Evolutionary conservation across 2,329 filamentous ascomycete species (phyloP).

Genomic region (Ophiocordyceps camponoti-saundersi): DNA sequence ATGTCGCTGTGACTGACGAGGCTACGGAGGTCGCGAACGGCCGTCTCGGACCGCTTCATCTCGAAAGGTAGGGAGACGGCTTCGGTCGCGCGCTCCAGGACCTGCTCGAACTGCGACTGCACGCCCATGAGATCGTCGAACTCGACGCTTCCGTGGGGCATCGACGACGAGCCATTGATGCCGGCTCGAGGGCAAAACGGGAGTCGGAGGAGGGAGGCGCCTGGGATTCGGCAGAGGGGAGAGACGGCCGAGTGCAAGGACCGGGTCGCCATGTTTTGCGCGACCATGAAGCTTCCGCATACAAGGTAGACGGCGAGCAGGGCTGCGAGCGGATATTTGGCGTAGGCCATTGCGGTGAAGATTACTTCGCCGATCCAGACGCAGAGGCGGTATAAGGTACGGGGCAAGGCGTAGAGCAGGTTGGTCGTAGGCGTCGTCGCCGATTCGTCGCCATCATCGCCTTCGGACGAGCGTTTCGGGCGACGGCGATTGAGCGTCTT

Average conservation of each 20-base stretch:
- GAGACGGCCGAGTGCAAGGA: slow-evolving; percentile 46
- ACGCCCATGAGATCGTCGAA: slow-evolving; percentile 61
- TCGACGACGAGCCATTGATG: slow-evolving; percentile 4
- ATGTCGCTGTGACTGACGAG: slow-evolving; percentile 56
- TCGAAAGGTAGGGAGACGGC: slow-evolving; percentile 54
- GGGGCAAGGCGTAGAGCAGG: slow-evolving; percentile 18
- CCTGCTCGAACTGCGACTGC: slow-evolving; percentile 60
- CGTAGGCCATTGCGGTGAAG: slow-evolving; percentile 38
- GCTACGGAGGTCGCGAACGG: slow-evolving; percentile 56
- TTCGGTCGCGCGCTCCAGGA: slow-evolving; percentile 49
- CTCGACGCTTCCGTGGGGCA: slow-evolving; percentile 28
- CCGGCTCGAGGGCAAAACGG: slow-evolving; percentile 38
- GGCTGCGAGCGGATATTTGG: slow-evolving; percentile 48
- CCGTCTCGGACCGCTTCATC: slow-evolving; percentile 62
- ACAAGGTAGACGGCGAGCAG: slow-evolving; percentile 44
- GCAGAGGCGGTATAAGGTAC: slow-evolving; percentile 20
- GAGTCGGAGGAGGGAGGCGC: slow-evolving; percentile 40
- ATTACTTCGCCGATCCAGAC: slow-evolving; percentile 39
- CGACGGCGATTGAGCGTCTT: neutral
- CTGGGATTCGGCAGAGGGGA: slow-evolving; percentile 54
- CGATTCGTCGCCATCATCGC: slow-evolving; percentile 3
- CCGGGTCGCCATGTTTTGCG: slow-evolving; percentile 43
- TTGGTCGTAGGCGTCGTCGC: slow-evolving; percentile 7
- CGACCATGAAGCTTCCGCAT: slow-evolving; percentile 39
- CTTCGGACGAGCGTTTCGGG: neutral